Conservation (phyloP, 257 asterid genomes). For the Nicotiana benthamiana region DNA sequence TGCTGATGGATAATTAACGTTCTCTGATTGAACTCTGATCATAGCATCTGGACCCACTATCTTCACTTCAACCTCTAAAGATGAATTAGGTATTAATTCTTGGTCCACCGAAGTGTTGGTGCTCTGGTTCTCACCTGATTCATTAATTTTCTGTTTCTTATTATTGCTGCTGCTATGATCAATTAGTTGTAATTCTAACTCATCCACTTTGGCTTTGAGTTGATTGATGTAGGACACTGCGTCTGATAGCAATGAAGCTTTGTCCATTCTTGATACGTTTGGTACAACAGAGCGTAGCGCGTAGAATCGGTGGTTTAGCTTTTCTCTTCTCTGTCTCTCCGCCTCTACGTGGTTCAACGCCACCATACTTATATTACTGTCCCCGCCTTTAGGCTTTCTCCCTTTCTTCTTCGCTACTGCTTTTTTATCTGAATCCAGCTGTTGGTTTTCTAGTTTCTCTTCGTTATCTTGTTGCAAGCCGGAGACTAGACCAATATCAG, state of each 20-base stretch:
- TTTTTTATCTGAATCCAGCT: constrained; percentile 26
- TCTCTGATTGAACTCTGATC: constrained; percentile 64
- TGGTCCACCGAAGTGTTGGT: constrained; percentile 24
- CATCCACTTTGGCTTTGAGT: constrained; percentile 46
- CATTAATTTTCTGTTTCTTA: constrained; percentile 17
- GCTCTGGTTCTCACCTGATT: constrained; percentile 42
- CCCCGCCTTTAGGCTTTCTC: constrained; percentile 32
- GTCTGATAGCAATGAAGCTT: constrained; percentile 67
- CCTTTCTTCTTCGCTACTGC: constrained; percentile 46
- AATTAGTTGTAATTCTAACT: constrained; percentile 27
- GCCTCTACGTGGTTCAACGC: constrained; percentile 70
- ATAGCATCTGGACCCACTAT: constrained; percentile 58
- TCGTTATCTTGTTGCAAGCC: background rate
- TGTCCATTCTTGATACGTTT: constrained; percentile 72
- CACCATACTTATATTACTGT: background rate
- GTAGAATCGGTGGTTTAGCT: constrained; percentile 75
- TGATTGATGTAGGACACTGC: constrained; percentile 77
- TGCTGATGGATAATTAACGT: constrained; percentile 40
- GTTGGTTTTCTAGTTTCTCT: background rate
- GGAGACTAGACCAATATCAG: constrained; percentile 13
- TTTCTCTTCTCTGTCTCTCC: constrained; percentile 87
- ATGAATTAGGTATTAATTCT: background rate
- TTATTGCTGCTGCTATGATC: background rate
- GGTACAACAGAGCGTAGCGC: constrained; percentile 81
- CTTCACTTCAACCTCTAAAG: constrained; percentile 51